Evolutionary conservation across 2,329 filamentous ascomycete species (phyloP).

Genomic region (Arthrobotrys conoides): DNA sequence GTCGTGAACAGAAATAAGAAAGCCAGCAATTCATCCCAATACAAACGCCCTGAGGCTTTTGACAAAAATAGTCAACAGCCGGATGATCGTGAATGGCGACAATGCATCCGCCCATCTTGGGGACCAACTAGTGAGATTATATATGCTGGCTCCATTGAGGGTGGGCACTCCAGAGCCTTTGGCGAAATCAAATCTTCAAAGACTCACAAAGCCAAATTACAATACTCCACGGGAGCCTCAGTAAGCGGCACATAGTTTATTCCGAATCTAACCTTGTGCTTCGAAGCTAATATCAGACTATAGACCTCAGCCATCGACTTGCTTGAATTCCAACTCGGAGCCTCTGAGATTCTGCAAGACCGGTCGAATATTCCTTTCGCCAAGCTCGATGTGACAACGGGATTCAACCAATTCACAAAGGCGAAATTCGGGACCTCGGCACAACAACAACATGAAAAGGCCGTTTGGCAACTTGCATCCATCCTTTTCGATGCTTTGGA

Average conservation of each 20-base stretch:
- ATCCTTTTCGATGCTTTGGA: constrained; percentile 84
- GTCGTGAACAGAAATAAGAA: constrained; percentile 56
- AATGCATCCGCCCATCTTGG: constrained; percentile 54
- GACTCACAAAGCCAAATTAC: constrained; percentile 42
- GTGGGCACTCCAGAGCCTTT: constrained; percentile 40
- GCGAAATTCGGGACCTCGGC: constrained; percentile 61
- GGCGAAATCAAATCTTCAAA: constrained; percentile 53
- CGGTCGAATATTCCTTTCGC: constrained; percentile 68
- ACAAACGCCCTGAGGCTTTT: constrained; percentile 51
- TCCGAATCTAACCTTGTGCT: neutral
- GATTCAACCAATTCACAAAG: constrained; percentile 48
- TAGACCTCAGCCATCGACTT: constrained; percentile 39
- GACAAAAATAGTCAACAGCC: constrained; percentile 42
- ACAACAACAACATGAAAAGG: constrained; percentile 75
- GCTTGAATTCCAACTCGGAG: constrained; percentile 64
- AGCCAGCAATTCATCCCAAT: constrained; percentile 15
- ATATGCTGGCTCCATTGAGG: constrained; percentile 39
- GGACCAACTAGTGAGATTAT: constrained; percentile 50
- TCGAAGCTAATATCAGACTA: constrained; percentile 3
- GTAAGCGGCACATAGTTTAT: constrained; percentile 7
- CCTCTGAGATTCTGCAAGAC: constrained; percentile 65
- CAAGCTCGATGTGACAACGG: constrained; percentile 63
- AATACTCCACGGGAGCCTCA: constrained; percentile 37
- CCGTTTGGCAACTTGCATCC: constrained; percentile 87
- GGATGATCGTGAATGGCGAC: constrained; percentile 53